Evolutionary conservation across 305 asterid genomes (phyloP).

Genomic region (Plantago lanceolata): DNA sequence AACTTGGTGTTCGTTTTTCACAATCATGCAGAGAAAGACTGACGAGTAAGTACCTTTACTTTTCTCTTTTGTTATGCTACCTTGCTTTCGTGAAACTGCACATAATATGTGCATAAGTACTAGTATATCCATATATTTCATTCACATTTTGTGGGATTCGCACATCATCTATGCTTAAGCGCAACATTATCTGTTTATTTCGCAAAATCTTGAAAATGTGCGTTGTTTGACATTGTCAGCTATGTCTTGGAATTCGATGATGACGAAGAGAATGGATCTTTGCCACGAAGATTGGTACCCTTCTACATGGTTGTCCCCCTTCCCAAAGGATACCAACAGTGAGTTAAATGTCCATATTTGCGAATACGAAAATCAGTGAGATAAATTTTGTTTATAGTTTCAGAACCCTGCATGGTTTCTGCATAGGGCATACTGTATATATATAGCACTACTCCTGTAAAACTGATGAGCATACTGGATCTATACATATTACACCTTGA

Average conservation of each 20-base stretch:
- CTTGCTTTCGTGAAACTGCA: background rate
- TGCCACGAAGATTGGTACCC: conserved; percentile 77
- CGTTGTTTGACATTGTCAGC: conserved; percentile 40
- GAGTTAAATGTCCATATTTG: conserved; percentile 17
- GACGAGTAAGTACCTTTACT: conserved; percentile 67
- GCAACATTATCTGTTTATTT: background rate
- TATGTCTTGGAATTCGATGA: conserved; percentile 86
- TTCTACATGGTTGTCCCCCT: conserved; percentile 89
- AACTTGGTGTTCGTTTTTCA: conserved; percentile 24
- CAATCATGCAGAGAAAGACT: conserved; percentile 57
- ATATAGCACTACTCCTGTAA: too few species aligned
- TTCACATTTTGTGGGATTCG: too few species aligned
- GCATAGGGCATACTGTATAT: background rate
- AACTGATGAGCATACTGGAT: too few species aligned
- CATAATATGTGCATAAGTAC: background rate
- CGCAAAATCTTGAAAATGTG: background rate
- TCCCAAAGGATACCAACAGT: conserved; percentile 79
- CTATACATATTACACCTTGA: too few species aligned
- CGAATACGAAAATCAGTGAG: too few species aligned
- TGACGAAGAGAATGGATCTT: conserved; percentile 91
- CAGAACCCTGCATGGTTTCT: background rate
- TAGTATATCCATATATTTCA: background rate
- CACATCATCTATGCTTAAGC: too few species aligned
- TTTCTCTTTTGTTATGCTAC: conserved; percentile 12
- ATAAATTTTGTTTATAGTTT: too few species aligned